A percentile compares a stretch with the other conserved stretches of the same genome.
Evolutionary conservation across 1,139 yeast genomes (phyloP).

Genomic region (Diutina siamensis): DNA sequence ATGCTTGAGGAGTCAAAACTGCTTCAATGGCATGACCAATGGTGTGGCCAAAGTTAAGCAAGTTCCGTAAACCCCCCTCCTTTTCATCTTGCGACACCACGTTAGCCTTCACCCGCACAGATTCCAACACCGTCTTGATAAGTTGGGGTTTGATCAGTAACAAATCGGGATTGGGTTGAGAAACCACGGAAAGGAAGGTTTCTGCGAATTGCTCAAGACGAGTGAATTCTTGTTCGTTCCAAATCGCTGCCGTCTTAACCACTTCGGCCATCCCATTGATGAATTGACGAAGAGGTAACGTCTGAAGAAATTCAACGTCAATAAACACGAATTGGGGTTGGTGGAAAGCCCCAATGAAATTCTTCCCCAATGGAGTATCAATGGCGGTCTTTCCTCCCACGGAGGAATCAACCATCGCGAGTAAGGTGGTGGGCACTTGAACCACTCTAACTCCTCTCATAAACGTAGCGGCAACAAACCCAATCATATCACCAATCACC

Average conservation of each 20-base stretch:
- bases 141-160: slow-evolving; percentile 60
- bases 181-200: slow-evolving; percentile 50
- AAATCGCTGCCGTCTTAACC: slow-evolving; percentile 94
- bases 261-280: slow-evolving; percentile 99
- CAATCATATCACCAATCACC: slow-evolving; percentile 98
- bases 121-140: slow-evolving; percentile 70
- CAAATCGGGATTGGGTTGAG: slow-evolving; percentile 38
- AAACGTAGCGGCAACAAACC: slow-evolving; percentile 95
- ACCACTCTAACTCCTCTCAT: slow-evolving; percentile 96
- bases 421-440: slow-evolving; percentile 86
- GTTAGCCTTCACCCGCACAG: slow-evolving; percentile 82
- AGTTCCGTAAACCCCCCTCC: slow-evolving; percentile 87
- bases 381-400: slow-evolving; percentile 99
- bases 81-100: slow-evolving; percentile 94
- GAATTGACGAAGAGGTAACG: slow-evolving; percentile 87
- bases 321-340: slow-evolving; percentile 87
- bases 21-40: slow-evolving; percentile 99
- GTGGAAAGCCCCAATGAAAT: slow-evolving; percentile 95
- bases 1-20: slow-evolving; percentile 84
- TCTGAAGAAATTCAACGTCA: slow-evolving; percentile 77
- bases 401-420: slow-evolving; percentile 97
- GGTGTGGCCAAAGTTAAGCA: slow-evolving; percentile 91
- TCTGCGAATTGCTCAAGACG: slow-evolving; percentile 72
- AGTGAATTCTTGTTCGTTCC: slow-evolving; percentile 83
- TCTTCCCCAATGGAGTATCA: slow-evolving; percentile 95